phyloP scores from a whole-genome alignment of 2,329 filamentous ascomycete genomes.

The Fusarium sacchari region DNA sequence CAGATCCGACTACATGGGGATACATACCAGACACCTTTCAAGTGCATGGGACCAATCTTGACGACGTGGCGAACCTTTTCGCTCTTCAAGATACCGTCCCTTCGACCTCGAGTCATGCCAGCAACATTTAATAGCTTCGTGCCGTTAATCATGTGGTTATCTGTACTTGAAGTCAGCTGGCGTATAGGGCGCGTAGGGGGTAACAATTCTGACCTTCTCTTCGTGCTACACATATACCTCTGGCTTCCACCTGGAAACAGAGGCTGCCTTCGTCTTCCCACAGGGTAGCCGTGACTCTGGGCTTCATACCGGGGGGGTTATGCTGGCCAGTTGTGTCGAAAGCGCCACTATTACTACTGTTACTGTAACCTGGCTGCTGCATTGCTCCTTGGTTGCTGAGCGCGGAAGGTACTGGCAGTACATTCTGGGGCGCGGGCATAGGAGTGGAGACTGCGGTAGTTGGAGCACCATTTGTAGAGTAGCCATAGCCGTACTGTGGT shows the following conservation, averaged over 20 bases:
- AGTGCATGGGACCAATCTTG: conserved; percentile 98
- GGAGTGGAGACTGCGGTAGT: conserved; percentile 75
- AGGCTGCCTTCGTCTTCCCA: conserved; percentile 99
- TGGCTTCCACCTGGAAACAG: conserved; percentile 97
- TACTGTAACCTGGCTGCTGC: conserved; percentile 50
- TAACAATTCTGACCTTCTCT: conserved; percentile 75
- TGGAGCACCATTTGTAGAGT: conserved; percentile 73
- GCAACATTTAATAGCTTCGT: conserved; percentile 97
- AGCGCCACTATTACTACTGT: conserved; percentile 59
- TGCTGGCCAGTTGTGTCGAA: conserved; percentile 91
- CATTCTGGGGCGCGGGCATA: conserved; percentile 68
- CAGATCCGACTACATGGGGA: conserved; percentile 12
- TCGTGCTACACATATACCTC: conserved; percentile 93
- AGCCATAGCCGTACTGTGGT: conserved; percentile 74
- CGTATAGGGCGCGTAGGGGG: neutral
- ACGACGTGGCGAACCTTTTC: conserved; percentile 97
- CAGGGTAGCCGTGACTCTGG: conserved; percentile 91
- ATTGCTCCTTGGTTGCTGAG: conserved; percentile 60
- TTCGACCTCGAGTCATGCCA: conserved; percentile 94
- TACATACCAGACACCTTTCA: conserved; percentile 94
- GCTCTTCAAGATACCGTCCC: conserved; percentile 97
- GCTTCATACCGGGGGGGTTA: conserved; percentile 96
- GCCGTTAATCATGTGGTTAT: conserved; percentile 99
- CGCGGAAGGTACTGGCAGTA: conserved; percentile 74
- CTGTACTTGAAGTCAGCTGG: conserved; percentile 55